These are phyloP conservation scores for Psilocybe cubensis DNA, from an alignment of 768 basidiomycete genomes.

Conservation along the genomic window DNA sequence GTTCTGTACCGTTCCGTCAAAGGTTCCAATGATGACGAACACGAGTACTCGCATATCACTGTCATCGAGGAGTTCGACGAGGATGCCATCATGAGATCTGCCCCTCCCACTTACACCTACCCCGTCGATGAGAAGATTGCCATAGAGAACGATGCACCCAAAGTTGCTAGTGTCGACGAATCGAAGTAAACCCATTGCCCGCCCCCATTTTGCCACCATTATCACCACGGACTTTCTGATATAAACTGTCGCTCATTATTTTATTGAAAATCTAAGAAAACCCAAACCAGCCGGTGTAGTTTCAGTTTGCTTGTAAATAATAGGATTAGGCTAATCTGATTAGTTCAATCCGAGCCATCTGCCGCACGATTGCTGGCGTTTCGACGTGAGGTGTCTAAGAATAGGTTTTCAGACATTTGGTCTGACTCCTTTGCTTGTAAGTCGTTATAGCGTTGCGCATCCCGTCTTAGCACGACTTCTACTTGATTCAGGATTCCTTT, in stretches of 20 bases:
- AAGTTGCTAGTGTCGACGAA: constrained; percentile 7
- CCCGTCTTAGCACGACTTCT: too few relatives aligned
- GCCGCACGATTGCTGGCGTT: not conserved
- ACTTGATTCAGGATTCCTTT: too few relatives aligned
- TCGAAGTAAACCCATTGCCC: constrained; percentile 13
- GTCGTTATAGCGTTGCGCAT: too few relatives aligned
- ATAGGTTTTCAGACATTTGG: not conserved
- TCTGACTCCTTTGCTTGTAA: too few relatives aligned
- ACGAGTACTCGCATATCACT: constrained; percentile 40
- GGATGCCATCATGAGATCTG: constrained; percentile 47
- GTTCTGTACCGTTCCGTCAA: constrained; percentile 60
- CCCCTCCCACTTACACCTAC: constrained; percentile 61
- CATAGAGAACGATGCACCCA: constrained; percentile 12
- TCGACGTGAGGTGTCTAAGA: not conserved
- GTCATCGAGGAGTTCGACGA: constrained; percentile 45
- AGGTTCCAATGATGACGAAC: constrained; percentile 43
- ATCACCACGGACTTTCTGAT: not conserved
- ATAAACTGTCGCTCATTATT: not conserved
- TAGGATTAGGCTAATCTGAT: not conserved
- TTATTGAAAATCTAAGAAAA: not conserved
- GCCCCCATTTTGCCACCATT: not conserved
- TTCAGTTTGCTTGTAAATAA: not conserved
- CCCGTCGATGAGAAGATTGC: constrained; percentile 53
- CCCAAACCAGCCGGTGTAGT: not conserved
- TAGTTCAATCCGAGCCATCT: not conserved